Conservation (phyloP, 2,329 filamentous ascomycete genomes). For the Phyllosticta capitalensis region DNA sequence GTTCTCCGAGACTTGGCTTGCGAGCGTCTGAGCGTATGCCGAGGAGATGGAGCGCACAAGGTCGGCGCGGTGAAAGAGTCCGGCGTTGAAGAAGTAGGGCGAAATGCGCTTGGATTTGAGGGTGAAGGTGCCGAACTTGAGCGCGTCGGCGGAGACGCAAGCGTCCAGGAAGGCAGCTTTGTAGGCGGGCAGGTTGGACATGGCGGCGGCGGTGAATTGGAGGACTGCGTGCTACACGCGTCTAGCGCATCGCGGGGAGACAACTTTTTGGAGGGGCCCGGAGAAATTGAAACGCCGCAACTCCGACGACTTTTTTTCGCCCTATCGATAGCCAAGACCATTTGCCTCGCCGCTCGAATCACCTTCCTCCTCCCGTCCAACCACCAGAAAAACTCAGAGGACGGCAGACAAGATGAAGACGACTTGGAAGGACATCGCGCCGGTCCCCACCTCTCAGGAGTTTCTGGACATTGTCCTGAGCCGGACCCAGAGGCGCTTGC, state of each 20-base stretch:
- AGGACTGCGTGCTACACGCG: not conserved
- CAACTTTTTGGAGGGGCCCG: constrained; percentile 8
- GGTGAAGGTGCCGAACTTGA: constrained; percentile 75
- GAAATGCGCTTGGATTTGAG: constrained; percentile 87
- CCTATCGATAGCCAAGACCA: constrained; percentile 9
- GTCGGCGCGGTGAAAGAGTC: constrained; percentile 73
- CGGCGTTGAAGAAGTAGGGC: constrained; percentile 97
- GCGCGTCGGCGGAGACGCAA: constrained; percentile 55
- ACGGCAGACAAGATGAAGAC: constrained; percentile 16
- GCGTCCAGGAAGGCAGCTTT: constrained; percentile 65
- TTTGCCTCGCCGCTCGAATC: not conserved
- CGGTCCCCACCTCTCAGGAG: constrained; percentile 85
- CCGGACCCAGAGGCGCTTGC: constrained; percentile 72
- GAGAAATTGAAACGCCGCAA: constrained; percentile 4
- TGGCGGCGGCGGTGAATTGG: not conserved
- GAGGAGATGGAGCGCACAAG: constrained; percentile 68
- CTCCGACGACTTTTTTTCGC: constrained; percentile 10
- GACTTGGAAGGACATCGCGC: constrained; percentile 57
- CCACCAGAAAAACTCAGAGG: not conserved
- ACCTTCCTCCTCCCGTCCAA: not conserved
- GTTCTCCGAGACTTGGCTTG: constrained; percentile 33
- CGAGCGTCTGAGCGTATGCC: constrained; percentile 63
- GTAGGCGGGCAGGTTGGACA: constrained; percentile 21
- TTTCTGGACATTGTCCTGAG: constrained; percentile 97
- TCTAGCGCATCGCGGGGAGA: not conserved